phyloP scores from a whole-genome alignment of 495 filamentous ascomycete genomes.

The Annulohypoxylon stygium region DNA sequence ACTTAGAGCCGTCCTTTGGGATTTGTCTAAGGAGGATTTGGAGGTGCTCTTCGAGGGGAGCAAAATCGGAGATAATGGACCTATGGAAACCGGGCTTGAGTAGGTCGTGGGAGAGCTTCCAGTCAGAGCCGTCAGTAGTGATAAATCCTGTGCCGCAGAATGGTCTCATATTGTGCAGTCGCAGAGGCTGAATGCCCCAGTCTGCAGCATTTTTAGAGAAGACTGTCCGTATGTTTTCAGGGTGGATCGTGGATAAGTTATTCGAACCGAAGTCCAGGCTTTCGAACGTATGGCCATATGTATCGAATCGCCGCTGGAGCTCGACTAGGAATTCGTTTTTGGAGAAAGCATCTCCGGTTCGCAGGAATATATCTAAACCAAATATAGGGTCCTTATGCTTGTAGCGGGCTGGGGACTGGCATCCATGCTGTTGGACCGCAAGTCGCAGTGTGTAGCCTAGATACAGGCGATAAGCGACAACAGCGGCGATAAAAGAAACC shows the following conservation, averaged over 20 bases:
- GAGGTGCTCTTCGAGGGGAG: slow-evolving; percentile 52
- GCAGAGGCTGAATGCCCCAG: slow-evolving; percentile 41
- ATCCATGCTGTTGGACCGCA: slow-evolving; percentile 46
- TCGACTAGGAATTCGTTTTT: slow-evolving; percentile 41
- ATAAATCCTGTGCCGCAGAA: slow-evolving; percentile 60
- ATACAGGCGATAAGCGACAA: slow-evolving; percentile 42
- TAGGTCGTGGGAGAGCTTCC: slow-evolving; percentile 57
- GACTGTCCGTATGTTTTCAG: slow-evolving; percentile 41
- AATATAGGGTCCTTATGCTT: slow-evolving; percentile 52
- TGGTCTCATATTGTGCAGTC: slow-evolving; percentile 35
- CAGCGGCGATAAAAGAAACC: slow-evolving; percentile 34
- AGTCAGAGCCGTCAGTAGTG: slow-evolving; percentile 55
- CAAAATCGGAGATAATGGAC: slow-evolving; percentile 50
- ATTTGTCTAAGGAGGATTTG: slow-evolving; percentile 57
- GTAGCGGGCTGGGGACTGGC: slow-evolving; percentile 44
- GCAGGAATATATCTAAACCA: slow-evolving; percentile 50
- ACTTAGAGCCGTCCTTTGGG: slow-evolving; percentile 50
- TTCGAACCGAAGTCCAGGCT: slow-evolving; percentile 38
- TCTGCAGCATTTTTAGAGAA: slow-evolving; percentile 43
- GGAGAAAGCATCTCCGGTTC: slow-evolving; percentile 42
- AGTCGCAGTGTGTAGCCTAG: slow-evolving; percentile 36
- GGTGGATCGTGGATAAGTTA: slow-evolving; percentile 37
- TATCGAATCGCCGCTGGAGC: slow-evolving; percentile 43
- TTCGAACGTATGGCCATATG: slow-evolving; percentile 44
- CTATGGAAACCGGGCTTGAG: slow-evolving; percentile 57